Percentiles rank a stretch among this genome's conserved stretches.
Conservation (phyloP, 257 asterid species). For the Przewalskia tangutica region DNA sequence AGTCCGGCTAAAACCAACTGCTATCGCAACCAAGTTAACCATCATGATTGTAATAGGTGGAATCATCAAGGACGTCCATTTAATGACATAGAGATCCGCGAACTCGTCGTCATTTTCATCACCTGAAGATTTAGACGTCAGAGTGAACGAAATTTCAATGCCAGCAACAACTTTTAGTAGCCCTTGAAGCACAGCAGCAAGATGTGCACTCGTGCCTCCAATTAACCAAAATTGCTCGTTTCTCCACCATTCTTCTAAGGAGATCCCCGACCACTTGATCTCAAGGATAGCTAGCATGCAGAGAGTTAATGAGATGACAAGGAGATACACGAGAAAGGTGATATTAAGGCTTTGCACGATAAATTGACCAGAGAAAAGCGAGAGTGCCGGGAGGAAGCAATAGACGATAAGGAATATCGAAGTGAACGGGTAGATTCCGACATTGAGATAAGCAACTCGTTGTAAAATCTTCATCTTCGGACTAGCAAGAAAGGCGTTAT, state of each 20-base stretch:
- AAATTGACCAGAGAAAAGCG: conserved; percentile 77
- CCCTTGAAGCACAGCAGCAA: conserved; percentile 83
- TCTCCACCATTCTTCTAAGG: conserved; percentile 84
- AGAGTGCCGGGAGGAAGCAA: conserved; percentile 82
- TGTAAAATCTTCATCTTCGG: conserved; percentile 66
- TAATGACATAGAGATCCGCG: conserved; percentile 58
- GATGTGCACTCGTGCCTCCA: conserved; percentile 86
- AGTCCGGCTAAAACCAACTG: conserved; percentile 72
- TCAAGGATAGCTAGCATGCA: conserved; percentile 60
- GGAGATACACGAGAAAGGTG: conserved; percentile 61
- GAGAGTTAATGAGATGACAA: conserved; percentile 57
- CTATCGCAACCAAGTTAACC: conserved; percentile 64
- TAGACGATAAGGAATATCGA: conserved; percentile 69
- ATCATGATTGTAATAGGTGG: conserved; percentile 70
- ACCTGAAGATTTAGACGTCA: conserved; percentile 64
- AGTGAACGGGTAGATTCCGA: conserved; percentile 79
- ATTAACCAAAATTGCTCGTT: conserved; percentile 88
- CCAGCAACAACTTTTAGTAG: conserved; percentile 78
- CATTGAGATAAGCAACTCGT: conserved; percentile 69
- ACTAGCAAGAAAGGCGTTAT: conserved; percentile 66
- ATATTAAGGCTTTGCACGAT: conserved; percentile 57
- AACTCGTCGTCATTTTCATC: conserved; percentile 63
- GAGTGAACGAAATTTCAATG: conserved; percentile 69
- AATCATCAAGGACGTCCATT: conserved; percentile 69
- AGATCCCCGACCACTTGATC: conserved; percentile 74